These are phyloP conservation scores for Barnettozyma salicaria DNA, from an alignment of 805 yeast genomes.

Conservation along the genomic window DNA sequence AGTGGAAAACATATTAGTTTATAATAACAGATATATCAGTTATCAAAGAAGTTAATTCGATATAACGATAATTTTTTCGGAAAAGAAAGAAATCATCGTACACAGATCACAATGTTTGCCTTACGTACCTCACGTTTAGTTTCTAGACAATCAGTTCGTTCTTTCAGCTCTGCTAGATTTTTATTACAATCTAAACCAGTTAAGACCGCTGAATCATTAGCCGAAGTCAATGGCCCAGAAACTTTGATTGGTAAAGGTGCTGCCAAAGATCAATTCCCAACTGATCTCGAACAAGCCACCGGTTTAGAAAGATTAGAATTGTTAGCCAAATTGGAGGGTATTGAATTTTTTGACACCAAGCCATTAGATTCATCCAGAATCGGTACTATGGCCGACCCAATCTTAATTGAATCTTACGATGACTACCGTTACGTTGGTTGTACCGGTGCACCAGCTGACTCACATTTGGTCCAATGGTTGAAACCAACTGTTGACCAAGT, in stretches of 20 bases:
- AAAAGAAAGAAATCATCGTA: too few species aligned
- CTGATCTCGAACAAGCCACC: constrained; percentile 94
- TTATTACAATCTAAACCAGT: constrained; percentile 20
- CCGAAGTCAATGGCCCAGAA: constrained; percentile 74
- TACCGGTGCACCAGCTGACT: constrained; percentile 91
- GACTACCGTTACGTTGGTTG: constrained; percentile 95
- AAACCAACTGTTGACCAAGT: constrained; percentile 76
- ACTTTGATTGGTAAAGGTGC: constrained; percentile 92
- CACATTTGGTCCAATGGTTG: constrained; percentile 90
- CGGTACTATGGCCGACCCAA: constrained; percentile 90
- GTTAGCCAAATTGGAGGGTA: constrained; percentile 91
- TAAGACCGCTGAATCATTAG: constrained; percentile 60
- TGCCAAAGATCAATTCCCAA: constrained; percentile 75
- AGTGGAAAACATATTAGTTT: too few species aligned
- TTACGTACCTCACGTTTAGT: constrained; percentile 31
- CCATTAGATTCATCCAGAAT: constrained; percentile 83
- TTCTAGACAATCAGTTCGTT: constrained; percentile 29
- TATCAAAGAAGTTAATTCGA: not conserved
- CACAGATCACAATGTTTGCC: constrained; percentile 31
- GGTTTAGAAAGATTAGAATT: constrained; percentile 97
- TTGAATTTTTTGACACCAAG: constrained; percentile 84
- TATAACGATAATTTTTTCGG: too few species aligned
- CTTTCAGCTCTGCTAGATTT: constrained; percentile 29
- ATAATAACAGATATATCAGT: constrained; percentile 2
- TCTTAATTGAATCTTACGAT: constrained; percentile 82